A percentile compares a stretch with the other conserved stretches of the same genome.
Evolutionary conservation across 1,139 yeast genomes (phyloP).

Genomic region (Diutina catenulata): DNA sequence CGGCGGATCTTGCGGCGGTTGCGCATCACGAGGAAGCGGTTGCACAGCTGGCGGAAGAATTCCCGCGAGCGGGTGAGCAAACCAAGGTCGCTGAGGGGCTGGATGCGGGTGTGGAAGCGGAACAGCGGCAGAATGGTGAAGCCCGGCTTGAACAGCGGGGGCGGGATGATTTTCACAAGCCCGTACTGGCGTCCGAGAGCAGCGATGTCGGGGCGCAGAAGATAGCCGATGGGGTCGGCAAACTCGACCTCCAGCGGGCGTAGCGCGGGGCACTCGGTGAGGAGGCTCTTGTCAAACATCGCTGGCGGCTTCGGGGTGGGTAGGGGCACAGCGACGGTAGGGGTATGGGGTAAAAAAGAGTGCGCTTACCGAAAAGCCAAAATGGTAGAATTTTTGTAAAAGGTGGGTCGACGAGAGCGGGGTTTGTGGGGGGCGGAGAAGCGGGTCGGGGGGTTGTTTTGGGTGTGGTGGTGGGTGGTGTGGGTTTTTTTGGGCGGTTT

Average conservation of each 20-base stretch:
- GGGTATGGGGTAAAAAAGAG: background rate
- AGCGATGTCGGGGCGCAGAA: slow-evolving; percentile 38
- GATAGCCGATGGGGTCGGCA: slow-evolving; percentile 46
- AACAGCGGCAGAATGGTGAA: slow-evolving; percentile 44
- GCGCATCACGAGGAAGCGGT: slow-evolving; percentile 42
- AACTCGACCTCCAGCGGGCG: slow-evolving; percentile 46
- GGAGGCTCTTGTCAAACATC: background rate
- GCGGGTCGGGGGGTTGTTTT: too few relatives aligned
- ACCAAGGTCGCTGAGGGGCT: slow-evolving; percentile 52
- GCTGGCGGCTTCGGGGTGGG: background rate
- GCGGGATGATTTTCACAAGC: slow-evolving; percentile 56
- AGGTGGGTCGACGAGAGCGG: too few relatives aligned
- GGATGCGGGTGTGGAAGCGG: slow-evolving; percentile 54
- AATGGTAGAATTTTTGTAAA: too few relatives aligned
- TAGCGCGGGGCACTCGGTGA: slow-evolving; percentile 29
- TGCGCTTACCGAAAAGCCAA: too few relatives aligned
- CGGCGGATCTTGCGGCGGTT: slow-evolving; percentile 16
- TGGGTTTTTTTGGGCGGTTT: too few relatives aligned
- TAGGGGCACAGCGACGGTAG: background rate
- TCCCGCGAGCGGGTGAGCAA: slow-evolving; percentile 49
- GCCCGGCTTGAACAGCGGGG: slow-evolving; percentile 35
- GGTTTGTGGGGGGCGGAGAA: too few relatives aligned
- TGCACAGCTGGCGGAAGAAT: slow-evolving; percentile 48
- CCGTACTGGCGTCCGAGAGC: slow-evolving; percentile 51
- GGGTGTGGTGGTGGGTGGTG: too few relatives aligned